Percentiles rank a stretch among this genome's conserved stretches.
Evolutionary conservation across 352 stramenopile genomes (phyloP).

Genomic region (Globisporangium sylvaticum): DNA sequence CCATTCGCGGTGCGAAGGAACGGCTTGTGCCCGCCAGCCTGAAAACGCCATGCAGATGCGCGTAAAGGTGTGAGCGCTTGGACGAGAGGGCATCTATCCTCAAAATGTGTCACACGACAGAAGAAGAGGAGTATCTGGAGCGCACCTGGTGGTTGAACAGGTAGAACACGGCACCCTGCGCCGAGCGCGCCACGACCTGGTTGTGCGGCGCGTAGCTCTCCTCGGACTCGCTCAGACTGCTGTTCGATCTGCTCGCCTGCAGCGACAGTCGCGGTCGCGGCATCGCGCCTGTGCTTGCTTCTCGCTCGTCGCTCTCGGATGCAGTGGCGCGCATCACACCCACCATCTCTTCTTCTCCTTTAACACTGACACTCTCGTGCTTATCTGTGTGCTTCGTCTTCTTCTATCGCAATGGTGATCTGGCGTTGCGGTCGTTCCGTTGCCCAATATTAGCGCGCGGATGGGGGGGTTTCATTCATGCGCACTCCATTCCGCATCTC

Average conservation of each 20-base stretch:
- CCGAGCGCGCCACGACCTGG: constrained; percentile 58
- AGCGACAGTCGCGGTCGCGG: constrained; percentile 6
- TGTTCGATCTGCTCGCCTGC: constrained; percentile 10
- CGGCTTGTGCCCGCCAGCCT: constrained; percentile 72
- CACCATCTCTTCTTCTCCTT: not conserved
- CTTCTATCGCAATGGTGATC: not conserved
- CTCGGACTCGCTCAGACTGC: constrained; percentile 15
- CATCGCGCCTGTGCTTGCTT: not conserved
- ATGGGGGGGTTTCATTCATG: not conserved
- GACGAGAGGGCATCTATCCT: not conserved
- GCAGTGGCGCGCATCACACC: not conserved
- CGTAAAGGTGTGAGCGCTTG: too few species aligned
- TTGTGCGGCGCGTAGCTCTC: constrained; percentile 23
- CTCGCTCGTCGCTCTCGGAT: not conserved
- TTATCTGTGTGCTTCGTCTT: not conserved
- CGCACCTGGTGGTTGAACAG: constrained; percentile 76
- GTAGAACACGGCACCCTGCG: constrained; percentile 68
- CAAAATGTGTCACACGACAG: not conserved
- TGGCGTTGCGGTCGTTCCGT: not conserved
- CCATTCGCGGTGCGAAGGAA: constrained; percentile 56
- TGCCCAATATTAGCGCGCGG: not conserved
- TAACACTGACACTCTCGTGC: too few species aligned
- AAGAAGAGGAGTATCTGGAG: not conserved
- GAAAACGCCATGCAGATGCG: not conserved
- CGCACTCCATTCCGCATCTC: not conserved